Conservation (phyloP, 228 moss, liverwort and hornwort genomes). For the Sphagnum fallax region DNA sequence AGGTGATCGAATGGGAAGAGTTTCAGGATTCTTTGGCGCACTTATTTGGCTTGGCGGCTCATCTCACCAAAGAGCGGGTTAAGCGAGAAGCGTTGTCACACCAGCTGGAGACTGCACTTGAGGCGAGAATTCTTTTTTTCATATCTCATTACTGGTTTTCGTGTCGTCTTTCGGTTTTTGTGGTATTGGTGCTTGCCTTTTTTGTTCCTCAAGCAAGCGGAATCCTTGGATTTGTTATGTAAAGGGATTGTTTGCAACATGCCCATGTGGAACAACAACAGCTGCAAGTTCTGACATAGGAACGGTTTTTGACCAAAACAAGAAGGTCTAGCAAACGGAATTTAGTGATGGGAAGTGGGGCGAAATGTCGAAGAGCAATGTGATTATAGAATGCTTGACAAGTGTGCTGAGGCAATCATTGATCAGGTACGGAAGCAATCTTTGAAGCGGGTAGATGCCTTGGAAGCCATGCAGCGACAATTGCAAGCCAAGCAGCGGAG, state of each 20-base stretch:
- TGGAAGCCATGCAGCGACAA: constrained; percentile 69
- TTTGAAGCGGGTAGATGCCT: constrained; percentile 55
- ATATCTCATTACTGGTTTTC: neutral
- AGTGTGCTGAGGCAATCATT: neutral
- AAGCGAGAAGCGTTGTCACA: constrained; percentile 43
- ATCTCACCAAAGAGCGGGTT: constrained; percentile 35
- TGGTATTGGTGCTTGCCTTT: neutral
- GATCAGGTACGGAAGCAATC: constrained; percentile 55
- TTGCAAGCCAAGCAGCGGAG: constrained; percentile 46
- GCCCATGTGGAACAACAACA: neutral
- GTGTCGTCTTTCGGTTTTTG: neutral
- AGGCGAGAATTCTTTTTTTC: constrained; percentile 18
- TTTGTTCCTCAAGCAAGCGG: neutral
- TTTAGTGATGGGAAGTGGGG: neutral
- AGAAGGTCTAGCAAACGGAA: neutral
- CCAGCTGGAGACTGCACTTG: constrained; percentile 37
- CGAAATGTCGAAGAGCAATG: neutral
- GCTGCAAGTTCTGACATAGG: neutral
- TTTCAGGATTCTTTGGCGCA: constrained; percentile 71
- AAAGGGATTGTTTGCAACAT: neutral
- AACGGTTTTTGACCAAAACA: neutral
- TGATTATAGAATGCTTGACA: no score
- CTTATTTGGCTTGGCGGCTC: constrained; percentile 51
- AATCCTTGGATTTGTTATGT: no score
- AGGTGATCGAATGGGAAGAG: constrained; percentile 79